Evolutionary conservation across 2,329 filamentous ascomycete species (phyloP).

Genomic region (Malbranchea cinnamomea): DNA sequence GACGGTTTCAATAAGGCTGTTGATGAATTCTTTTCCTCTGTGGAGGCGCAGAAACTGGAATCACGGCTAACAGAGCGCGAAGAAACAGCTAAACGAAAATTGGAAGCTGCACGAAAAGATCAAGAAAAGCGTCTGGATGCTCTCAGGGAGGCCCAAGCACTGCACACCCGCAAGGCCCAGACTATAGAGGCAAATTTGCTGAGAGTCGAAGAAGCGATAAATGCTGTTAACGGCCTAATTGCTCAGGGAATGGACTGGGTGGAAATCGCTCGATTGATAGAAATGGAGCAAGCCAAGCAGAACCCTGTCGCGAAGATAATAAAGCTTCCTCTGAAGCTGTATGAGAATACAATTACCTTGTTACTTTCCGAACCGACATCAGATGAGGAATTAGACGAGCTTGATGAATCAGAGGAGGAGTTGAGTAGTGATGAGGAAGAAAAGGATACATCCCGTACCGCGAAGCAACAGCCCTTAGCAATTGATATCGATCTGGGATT

Average conservation of each 20-base stretch:
- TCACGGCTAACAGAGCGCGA: conserved; percentile 72
- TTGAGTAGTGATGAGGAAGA: conserved; percentile 24
- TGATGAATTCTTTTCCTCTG: conserved; percentile 92
- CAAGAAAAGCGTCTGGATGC: conserved; percentile 75
- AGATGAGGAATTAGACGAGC: conserved; percentile 46
- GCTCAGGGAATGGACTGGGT: conserved; percentile 96
- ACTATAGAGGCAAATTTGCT: conserved; percentile 85
- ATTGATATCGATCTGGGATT: conserved; percentile 77
- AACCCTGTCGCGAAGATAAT: conserved; percentile 84
- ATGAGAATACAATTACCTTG: conserved; percentile 79
- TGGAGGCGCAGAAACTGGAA: conserved; percentile 85
- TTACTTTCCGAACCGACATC: conserved; percentile 56
- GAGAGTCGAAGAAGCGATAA: conserved; percentile 80
- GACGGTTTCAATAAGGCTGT: conserved; percentile 83
- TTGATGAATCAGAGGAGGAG: conserved; percentile 41
- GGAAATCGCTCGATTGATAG: conserved; percentile 74
- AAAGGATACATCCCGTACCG: conserved; percentile 12
- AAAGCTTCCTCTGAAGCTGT: conserved; percentile 69
- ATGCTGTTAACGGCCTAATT: conserved; percentile 83
- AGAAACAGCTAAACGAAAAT: conserved; percentile 62
- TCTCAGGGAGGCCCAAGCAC: conserved; percentile 61
- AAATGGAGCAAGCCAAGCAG: conserved; percentile 63
- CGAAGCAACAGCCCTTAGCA: conserved; percentile 35
- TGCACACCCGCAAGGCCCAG: conserved; percentile 76
- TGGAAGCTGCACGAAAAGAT: conserved; percentile 70